These are phyloP conservation scores for Claviceps monticola DNA, from an alignment of 2,329 filamentous ascomycete species.

Conservation along the genomic window DNA sequence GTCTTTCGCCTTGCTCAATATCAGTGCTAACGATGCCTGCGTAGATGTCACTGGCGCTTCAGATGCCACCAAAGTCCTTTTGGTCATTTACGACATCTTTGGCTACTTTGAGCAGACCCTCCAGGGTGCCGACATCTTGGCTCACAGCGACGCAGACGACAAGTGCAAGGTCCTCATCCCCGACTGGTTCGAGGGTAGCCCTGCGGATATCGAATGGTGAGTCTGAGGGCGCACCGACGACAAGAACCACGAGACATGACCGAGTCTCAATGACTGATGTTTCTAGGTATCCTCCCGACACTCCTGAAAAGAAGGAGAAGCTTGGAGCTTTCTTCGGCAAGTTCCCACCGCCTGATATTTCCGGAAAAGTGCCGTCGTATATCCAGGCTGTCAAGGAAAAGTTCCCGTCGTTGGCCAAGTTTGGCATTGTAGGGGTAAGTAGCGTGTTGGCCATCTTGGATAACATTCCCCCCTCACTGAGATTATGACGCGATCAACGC, in stretches of 20 bases:
- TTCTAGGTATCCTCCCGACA: constrained; percentile 46
- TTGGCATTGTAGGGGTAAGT: constrained; percentile 47
- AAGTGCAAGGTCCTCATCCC: constrained; percentile 83
- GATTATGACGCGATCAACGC: background rate
- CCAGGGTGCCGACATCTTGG: constrained; percentile 55
- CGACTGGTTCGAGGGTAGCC: constrained; percentile 75
- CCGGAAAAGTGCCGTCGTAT: constrained; percentile 38
- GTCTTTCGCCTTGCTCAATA: no score
- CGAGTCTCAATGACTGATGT: no score
- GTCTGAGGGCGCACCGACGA: constrained; percentile 1
- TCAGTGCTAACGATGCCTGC: background rate
- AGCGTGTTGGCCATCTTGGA: background rate
- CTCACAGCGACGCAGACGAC: constrained; percentile 38
- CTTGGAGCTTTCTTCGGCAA: constrained; percentile 44
- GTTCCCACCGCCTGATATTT: constrained; percentile 32
- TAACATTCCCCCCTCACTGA: background rate
- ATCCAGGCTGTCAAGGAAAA: constrained; percentile 37
- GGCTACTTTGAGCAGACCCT: constrained; percentile 57
- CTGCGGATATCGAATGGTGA: constrained; percentile 39
- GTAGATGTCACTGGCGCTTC: constrained; percentile 33
- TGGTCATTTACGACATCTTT: constrained; percentile 54
- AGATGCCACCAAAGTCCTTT: constrained; percentile 41
- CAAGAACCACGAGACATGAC: no score
- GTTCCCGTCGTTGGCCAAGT: constrained; percentile 41
- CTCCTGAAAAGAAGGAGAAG: constrained; percentile 45